Conservation (phyloP, 108 stramenopile species). For the Fragilariopsis cylindrus region DNA sequence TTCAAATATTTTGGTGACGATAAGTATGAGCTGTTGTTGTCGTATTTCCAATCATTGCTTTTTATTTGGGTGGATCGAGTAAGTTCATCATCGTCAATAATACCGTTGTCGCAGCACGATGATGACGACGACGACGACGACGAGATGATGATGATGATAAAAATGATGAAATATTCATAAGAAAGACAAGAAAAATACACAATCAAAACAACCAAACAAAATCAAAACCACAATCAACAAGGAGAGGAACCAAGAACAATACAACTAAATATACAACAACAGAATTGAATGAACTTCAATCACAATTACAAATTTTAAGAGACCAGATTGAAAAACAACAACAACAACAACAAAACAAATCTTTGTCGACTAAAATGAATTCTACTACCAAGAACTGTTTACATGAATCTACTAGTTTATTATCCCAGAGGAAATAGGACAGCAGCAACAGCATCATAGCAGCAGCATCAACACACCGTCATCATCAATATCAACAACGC, state of each 20-base stretch:
- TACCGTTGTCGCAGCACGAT: conserved; percentile 6
- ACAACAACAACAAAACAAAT: background rate
- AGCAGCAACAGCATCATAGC: no score
- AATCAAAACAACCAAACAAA: background rate
- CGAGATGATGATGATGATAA: no score
- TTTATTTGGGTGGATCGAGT: background rate
- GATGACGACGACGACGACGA: background rate
- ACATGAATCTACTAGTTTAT: no score
- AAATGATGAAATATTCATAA: background rate
- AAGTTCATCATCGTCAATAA: background rate
- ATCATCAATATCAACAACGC: no score
- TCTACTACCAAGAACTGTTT: no score
- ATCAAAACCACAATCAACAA: background rate
- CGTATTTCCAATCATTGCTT: background rate
- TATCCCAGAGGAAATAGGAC: no score
- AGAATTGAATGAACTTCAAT: conserved; percentile 6
- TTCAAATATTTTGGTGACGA: background rate
- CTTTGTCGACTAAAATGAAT: no score
- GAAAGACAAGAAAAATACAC: background rate
- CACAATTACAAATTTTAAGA: background rate
- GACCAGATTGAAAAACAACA: conserved; percentile 1
- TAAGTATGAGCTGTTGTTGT: background rate
- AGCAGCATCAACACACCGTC: no score
- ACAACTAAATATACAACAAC: background rate
- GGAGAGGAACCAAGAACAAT: background rate